Evolutionary conservation across 2,329 filamentous ascomycete species (phyloP), one percentile per base, ranked within the genome.

Genomic region (Moelleriella libera): DNA sequence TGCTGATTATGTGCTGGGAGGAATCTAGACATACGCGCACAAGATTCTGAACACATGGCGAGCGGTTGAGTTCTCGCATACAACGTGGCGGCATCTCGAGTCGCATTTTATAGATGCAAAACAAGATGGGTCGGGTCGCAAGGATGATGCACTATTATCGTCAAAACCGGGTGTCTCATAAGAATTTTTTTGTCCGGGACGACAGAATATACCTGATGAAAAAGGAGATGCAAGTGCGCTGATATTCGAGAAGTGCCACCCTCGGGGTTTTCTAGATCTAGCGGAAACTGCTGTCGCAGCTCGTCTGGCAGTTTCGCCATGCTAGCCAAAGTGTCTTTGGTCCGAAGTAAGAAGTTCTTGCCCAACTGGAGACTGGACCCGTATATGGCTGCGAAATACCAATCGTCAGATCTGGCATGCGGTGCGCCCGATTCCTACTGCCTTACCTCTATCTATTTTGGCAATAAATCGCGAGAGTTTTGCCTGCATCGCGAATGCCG

Each of bases 211-310:
- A 60, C 62, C 51, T 60, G 60, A 21, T 65, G 60, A 21, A 63
- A 63, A 0, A 63, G 47, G 5, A 61, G 55, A 31, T 65, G 62
- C 0, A 64, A 32, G 32, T 64, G 60, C 0, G 59, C 61, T 0
- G 62, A 58, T 0, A 57, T 58, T 12, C 62, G 51, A 0, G 61
- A 62, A 0, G 63, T 55, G 1, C 60, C 58, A 1, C 73, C 61
- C 5, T 55, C 52, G 4, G 54, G 48, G 8, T 58, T 55, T 30
- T 63, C 58, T 1, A 56, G 50, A 1, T 55, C 54, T 0, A 65
- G 45, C 0, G 62, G 61, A 6, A 64, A 63, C 0, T 53, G 52
- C 3, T 57, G 52, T 3, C 57, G 56, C 0, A 64, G 52, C 4
- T 64, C 60, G 2, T 63, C 59, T 0, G 62, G 56, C 0, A 63